phyloP scores from a whole-genome alignment of 768 basidiomycete species.

The Tylopilus vinaceipallidus region DNA sequence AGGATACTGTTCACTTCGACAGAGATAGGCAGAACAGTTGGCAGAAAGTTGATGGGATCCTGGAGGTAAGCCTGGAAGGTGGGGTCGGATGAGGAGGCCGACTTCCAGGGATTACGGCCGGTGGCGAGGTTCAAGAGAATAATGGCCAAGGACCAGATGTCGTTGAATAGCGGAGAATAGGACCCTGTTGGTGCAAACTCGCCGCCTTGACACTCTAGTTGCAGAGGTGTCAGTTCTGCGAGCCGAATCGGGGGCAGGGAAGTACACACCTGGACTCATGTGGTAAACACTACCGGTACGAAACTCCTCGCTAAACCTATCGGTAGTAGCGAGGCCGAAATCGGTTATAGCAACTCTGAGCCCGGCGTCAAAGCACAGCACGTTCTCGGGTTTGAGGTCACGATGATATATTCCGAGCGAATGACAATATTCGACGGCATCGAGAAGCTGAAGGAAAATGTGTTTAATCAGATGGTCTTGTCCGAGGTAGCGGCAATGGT shows the following conservation, averaged over 20 bases:
- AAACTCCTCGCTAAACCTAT: conserved; percentile 82
- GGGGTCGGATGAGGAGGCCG: conserved; percentile 76
- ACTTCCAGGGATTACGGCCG: conserved; percentile 95
- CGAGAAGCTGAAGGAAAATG: conserved; percentile 91
- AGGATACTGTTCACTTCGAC: conserved; percentile 70
- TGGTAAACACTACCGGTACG: conserved; percentile 98
- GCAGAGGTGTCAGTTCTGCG: conserved; percentile 21
- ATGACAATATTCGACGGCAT: conserved; percentile 93
- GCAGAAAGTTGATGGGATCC: conserved; percentile 77
- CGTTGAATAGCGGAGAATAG: conserved; percentile 87
- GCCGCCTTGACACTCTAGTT: conserved; percentile 81
- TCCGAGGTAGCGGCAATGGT: conserved; percentile 74
- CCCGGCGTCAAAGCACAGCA: conserved; percentile 82
- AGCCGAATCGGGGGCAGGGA: conserved; percentile 7
- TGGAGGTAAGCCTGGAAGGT: conserved; percentile 87
- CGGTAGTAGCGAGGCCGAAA: conserved; percentile 92
- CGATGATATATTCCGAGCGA: conserved; percentile 91
- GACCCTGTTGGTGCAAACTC: conserved; percentile 57
- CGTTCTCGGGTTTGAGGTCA: conserved; percentile 96
- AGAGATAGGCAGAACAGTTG: conserved; percentile 80
- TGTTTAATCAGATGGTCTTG: conserved; percentile 81
- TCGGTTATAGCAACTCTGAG: conserved; percentile 84
- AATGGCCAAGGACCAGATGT: conserved; percentile 96
- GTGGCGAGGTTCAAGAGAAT: conserved; percentile 95
- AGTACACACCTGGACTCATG: conserved; percentile 83